Evolutionary conservation across 192 early-diverging fungal species (phyloP), one percentile per base, ranked within the genome.

Genomic region (Coemansia sp.): DNA sequence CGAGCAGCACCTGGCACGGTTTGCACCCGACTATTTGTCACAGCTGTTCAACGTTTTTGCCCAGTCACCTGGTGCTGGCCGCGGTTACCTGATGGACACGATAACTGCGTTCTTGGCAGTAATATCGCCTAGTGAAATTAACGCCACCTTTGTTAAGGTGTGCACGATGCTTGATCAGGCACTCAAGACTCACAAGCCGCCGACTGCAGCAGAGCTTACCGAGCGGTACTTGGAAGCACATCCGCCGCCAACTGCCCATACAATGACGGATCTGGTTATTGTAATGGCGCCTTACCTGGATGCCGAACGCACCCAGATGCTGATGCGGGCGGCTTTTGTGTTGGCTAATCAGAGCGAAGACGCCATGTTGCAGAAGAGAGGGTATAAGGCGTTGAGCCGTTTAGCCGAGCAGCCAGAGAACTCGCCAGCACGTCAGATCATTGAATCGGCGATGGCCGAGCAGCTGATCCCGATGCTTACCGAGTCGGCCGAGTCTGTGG

Each of bases 301-400:
- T 54, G 57, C 81, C 9, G 80, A 87, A 30, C 86, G 84, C 52
- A 68, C 85, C 21, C 85, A 88, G 66, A 78, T 80, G 53, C 65
- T 81, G 44, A 59, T 83, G 39, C 73, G 67, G 6, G 78, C 77
- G 9, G 65, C 79, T 0, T 61, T 84, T 11, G 36, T 65, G 53
- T 55, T 70, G 42, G 61, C 60, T 36, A 65, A 55, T 18, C 84
- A 88, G 63, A 72, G 89, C 28, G 79, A 73, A 36, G 90, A 93
- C 53, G 67, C 87, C 0, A 83, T 81, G 11, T 62, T 96, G 14
- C 96, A 97, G 63, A 98, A 98, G 83, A 94, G 93, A 78, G 91
- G 88, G 0, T 98, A 98, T 82, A 94, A 94, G 78, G 80, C 88
- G 5, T 82, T 98, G 11, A 73, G 68, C 13, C 79, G 65, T 11